Evolutionary conservation across 2,329 filamentous ascomycete species (phyloP), one percentile per base, ranked within the genome.

Genomic region (Epichloe sylvatica): DNA sequence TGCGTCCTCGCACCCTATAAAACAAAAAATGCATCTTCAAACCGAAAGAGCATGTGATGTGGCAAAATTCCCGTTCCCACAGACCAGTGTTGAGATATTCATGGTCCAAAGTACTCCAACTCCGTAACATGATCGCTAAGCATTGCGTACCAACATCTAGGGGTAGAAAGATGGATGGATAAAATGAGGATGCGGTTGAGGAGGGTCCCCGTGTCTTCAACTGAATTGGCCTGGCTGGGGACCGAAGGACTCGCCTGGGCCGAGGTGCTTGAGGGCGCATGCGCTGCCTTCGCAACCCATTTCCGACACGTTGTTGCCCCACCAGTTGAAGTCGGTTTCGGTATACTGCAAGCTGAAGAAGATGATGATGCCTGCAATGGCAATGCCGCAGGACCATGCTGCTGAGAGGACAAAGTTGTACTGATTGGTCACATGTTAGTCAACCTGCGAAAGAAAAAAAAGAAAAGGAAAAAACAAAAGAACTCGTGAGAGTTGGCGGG

Each of bases 371-470:
- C 65, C 73, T 0, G 72, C 62, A 44, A 77, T 69, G 48, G 74
- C 73, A 39, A 77, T 70, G 33, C 69, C 73, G 23, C 69, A 70
- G 19, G 67, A 72, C 60, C 74, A 72, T 13, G 73, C 68, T 15
- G 74, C 72, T 7, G 74, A 74, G 23, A 75, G 64, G 41, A 76
- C 72, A 56, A 74, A 76, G 56, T 75, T 75, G 61, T 77, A 77
- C 67, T 72, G 33, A 11, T 30, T 30, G 25, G 30, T 25, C 23
- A 4, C 21, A 15, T 15, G 40, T 43, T 30, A 43, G 40, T 13
- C 8, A 33, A 30, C 3, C 23, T 33, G 13, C 15, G 2, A 3
- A 33, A 8, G 1, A 44, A n/a, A 25, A 25, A n/a, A 34, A 34
- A 19, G 19, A 19, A 19, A 19, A n/a, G n/a, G 19, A 19, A 19